Evolutionary conservation across 2,329 filamentous ascomycete species (phyloP), one percentile per base, ranked within the genome.

Genomic region (Bipolaris victoriae): DNA sequence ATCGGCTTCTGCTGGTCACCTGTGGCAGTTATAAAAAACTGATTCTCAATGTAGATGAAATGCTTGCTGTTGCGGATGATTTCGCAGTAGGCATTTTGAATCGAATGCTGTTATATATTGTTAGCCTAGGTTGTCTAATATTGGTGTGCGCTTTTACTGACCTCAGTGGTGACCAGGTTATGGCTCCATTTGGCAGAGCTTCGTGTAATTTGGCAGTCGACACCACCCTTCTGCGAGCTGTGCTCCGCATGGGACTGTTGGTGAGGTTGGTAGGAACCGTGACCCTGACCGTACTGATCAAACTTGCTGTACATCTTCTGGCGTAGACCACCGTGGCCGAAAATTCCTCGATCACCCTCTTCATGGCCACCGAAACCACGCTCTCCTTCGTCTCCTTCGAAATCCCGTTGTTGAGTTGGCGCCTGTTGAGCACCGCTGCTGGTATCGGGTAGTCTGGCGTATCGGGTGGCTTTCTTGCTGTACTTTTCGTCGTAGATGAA

Each of bases 401-500:
- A 60, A 2, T 62, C 70, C 35, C 72, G 58, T 65, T 72, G 61
- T 72, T 77, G 60, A 61, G 66, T 43, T 69, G 55, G 50, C 15
- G 78, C 78, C 51, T 77, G 69, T 37, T 70, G 64, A 61, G 77
- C 57, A 50, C 66, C 74, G 63, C 68, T 74, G 26, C 55, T 41
- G 0, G 72, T 70, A 7, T 68, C 64, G 5, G 69, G 57, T 18
- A 76, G 66, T 49, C 63, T 74, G 65, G 62, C 33, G 62, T 86
- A 87, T 54, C 84, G 77, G 3, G 73, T 68, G 44, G 85, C 79
- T 15, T 85, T 82, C 33, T 83, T 81, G 58, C 80, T 78, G 72
- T 97, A 97, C 75, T 97, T 97, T 49, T 90, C 86, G 55, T 87
- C 83, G 63, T 87, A 96, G 63, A 97, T 93, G 72, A 91, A 96